phyloP scores from a whole-genome alignment of 257 asterid species.

The Solanum gracilifrons region DNA sequence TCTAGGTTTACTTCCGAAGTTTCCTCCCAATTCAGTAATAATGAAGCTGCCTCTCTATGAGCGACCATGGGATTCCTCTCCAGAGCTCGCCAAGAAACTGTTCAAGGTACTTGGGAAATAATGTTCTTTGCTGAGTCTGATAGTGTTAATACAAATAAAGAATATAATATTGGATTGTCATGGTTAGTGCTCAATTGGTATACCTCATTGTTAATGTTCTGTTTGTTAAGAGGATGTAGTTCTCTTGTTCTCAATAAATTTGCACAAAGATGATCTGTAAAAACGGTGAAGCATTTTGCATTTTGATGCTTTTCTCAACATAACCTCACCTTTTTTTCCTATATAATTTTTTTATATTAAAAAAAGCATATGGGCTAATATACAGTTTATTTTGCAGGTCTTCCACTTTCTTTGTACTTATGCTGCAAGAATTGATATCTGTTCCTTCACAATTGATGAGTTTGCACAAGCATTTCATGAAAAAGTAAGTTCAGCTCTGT shows the following conservation, averaged over 20 bases:
- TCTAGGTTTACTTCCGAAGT: conserved; percentile 78
- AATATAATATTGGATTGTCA: neutral
- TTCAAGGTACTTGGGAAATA: conserved; percentile 56
- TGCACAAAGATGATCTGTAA: neutral
- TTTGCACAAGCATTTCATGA: conserved; percentile 77
- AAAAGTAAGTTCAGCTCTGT: conserved; percentile 43
- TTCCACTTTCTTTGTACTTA: conserved; percentile 78
- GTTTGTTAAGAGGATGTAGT: neutral
- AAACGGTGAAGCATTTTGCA: neutral
- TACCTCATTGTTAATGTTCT: neutral
- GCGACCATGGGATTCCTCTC: conserved; percentile 89
- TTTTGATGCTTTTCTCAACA: neutral
- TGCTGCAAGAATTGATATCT: conserved; percentile 42
- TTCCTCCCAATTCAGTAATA: conserved; percentile 77
- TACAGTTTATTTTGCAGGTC: conserved; percentile 35
- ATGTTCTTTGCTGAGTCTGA: neutral
- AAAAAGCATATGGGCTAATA: neutral
- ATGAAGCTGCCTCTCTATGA: conserved; percentile 64
- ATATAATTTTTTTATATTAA: neutral
- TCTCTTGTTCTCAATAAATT: neutral
- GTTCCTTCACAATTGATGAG: conserved; percentile 75
- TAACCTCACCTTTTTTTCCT: neutral
- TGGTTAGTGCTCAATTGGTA: neutral
- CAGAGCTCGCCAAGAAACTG: conserved; percentile 75
- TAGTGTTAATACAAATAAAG: neutral